These are phyloP conservation scores for Fomitopsis pinicola DNA, from an alignment of 1,284 basidiomycete species.

Conservation along the genomic window DNA sequence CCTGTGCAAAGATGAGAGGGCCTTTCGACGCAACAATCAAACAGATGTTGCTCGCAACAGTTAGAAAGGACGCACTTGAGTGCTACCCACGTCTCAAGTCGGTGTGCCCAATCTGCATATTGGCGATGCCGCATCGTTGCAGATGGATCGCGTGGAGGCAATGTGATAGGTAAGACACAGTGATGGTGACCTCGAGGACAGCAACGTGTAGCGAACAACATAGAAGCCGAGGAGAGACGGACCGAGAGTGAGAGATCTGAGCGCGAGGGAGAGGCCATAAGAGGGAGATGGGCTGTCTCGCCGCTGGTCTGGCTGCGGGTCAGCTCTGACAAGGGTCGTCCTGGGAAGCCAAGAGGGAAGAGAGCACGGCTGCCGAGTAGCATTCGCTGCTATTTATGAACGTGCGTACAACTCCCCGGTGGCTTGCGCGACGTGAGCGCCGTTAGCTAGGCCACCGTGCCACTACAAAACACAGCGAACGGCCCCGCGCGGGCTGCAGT, in stretches of 20 bases:
- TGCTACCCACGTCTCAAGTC: too few species aligned
- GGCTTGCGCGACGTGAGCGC: neutral
- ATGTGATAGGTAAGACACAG: neutral
- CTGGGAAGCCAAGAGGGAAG: neutral
- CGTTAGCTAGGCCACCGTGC: neutral
- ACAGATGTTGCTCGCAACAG: neutral
- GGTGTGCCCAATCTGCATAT: too few species aligned
- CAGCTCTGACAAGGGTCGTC: neutral
- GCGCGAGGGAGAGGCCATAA: neutral
- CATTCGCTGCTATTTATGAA: neutral
- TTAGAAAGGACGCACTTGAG: neutral
- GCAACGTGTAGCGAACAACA: conserved; percentile 1
- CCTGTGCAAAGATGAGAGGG: neutral
- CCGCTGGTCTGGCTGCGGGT: neutral
- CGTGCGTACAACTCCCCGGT: neutral
- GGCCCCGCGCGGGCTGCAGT: neutral
- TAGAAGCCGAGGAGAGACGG: neutral
- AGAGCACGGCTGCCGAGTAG: neutral
- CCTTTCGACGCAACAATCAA: neutral
- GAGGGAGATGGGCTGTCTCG: neutral
- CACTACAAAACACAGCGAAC: neutral
- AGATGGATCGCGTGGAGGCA: neutral
- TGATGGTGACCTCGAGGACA: neutral
- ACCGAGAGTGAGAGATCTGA: neutral
- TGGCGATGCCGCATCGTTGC: too few species aligned